Evolutionary conservation across 352 stramenopile species (phyloP).

Genomic region (Pythium monospermum): DNA sequence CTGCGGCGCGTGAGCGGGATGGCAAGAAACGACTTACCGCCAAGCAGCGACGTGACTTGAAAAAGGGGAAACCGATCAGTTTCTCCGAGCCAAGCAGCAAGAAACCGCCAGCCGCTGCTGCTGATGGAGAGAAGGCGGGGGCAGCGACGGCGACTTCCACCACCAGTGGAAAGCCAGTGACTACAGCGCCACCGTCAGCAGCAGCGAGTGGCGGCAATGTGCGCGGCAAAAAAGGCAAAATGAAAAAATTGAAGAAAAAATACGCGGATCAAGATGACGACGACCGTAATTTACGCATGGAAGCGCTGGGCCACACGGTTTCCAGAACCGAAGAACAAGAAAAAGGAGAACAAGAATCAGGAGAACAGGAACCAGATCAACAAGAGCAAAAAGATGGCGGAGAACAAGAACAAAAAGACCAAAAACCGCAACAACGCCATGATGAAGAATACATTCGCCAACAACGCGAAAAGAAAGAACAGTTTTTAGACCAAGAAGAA

Average conservation of each 20-base stretch:
- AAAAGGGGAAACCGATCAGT: constrained; percentile 38
- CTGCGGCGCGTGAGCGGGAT: constrained; percentile 11
- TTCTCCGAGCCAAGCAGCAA: constrained; percentile 1
- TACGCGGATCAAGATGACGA: constrained; percentile 97
- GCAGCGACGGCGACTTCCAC: too few relatives aligned
- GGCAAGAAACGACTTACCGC: constrained; percentile 59
- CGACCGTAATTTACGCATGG: constrained; percentile 90
- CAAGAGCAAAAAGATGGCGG: constrained; percentile 12
- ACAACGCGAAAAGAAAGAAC: constrained; percentile 79
- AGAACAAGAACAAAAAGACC: constrained; percentile 5
- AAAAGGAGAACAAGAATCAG: constrained; percentile 4
- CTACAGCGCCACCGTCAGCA: constrained; percentile 8
- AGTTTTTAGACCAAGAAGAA: constrained; percentile 80
- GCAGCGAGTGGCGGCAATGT: constrained; percentile 31
- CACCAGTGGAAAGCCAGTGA: constrained; percentile 21
- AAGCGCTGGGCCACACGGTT: constrained; percentile 77
- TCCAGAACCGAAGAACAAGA: constrained; percentile 25
- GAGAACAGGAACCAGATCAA: constrained; percentile 8
- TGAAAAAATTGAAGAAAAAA: constrained; percentile 95
- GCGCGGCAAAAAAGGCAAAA: constrained; percentile 92
- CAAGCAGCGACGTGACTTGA: constrained; percentile 76
- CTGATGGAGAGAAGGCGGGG: constrained; percentile 4
- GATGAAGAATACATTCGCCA: constrained; percentile 69
- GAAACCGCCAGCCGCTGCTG: not conserved
- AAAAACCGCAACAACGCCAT: constrained; percentile 4